Evolutionary conservation across 2,329 filamentous ascomycete species (phyloP), one percentile per base, ranked within the genome.

Genomic region (Cladorrhinum sp.): DNA sequence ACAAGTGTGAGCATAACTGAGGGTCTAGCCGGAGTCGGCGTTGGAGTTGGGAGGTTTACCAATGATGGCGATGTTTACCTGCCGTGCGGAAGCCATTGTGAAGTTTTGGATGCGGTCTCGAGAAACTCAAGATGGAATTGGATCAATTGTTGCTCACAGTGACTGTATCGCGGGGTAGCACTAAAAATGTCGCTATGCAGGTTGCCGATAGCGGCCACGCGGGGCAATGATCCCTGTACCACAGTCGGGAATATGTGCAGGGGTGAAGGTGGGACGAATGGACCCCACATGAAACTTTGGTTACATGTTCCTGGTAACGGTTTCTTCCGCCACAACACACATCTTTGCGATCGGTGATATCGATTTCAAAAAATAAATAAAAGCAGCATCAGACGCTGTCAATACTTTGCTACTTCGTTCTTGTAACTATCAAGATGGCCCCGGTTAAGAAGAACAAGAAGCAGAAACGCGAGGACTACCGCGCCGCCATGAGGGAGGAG

Each of bases 401-500:
- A 28, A 28, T 28, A 28, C 9, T 28, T 28, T n/a, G n/a, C n/a
- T n/a, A n/a, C n/a, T n/a, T n/a, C n/a, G n/a, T n/a, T n/a, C n/a
- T n/a, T n/a, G n/a, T n/a, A n/a, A n/a, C n/a, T n/a, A n/a, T n/a
- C n/a, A n/a, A n/a, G n/a, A 54, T 62, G 60, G 56, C 20, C 18
- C 52, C 26, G 12, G 24, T 33, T n/a, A 55, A 20, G 49, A 70
- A 80, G 49, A 82, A 80, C 62, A 90, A 89, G 72, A 81, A 80
- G 62, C 82, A 85, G 68, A 87, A 87, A 77, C 86, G 89, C 66
- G 82, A 86, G 61, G 82, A 83, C 62, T 90, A 89, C 71, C 86
- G 84, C 68, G 80, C 80, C 59, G 76, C 79, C 57, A 80, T 81
- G 56, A 76, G 77, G 39, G 77, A 83, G 64, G 79, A 83, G 71